Percentiles rank a stretch among this genome's conserved stretches.
Evolutionary conservation across 805 yeast species (phyloP).

Genomic region (Barnettozyma sp.): DNA sequence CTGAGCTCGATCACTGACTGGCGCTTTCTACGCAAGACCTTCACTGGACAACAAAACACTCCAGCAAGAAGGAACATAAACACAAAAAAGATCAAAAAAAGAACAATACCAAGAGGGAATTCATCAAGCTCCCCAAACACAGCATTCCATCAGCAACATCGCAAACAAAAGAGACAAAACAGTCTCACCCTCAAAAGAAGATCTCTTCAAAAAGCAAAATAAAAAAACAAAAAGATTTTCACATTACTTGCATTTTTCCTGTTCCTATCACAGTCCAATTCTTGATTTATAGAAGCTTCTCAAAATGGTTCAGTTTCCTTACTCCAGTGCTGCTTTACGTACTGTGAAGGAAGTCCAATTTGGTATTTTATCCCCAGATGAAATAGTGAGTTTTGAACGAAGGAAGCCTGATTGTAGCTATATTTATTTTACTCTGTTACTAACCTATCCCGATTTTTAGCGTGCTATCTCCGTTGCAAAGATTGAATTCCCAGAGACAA

Average conservation of each 20-base stretch:
- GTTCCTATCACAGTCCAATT: no score
- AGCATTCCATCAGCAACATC: no score
- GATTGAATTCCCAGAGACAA: constrained; percentile 98
- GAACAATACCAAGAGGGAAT: no score
- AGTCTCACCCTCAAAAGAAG: background rate
- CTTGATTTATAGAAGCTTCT: constrained; percentile 1
- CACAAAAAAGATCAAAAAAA: no score
- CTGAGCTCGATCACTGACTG: no score
- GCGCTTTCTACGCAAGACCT: no score
- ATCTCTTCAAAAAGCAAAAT: constrained; percentile 3
- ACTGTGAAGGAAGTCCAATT: constrained; percentile 97
- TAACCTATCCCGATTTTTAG: constrained; percentile 27
- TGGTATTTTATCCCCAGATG: constrained; percentile 97
- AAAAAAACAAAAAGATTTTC: constrained; percentile 9
- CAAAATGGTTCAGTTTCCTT: constrained; percentile 58
- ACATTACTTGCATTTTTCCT: constrained; percentile 5
- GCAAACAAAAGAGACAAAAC: no score
- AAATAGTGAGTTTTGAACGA: constrained; percentile 42
- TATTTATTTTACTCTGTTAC: constrained; percentile 6
- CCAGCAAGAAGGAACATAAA: no score
- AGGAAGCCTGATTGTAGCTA: constrained; percentile 11
- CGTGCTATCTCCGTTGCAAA: constrained; percentile 97
- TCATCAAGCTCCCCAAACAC: no score
- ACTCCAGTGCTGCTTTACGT: constrained; percentile 97
- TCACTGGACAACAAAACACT: no score